Percentiles rank a stretch among this genome's conserved stretches.
Evolutionary conservation across 306 rosid species (phyloP).

Genomic region (Acacia acuminata): DNA sequence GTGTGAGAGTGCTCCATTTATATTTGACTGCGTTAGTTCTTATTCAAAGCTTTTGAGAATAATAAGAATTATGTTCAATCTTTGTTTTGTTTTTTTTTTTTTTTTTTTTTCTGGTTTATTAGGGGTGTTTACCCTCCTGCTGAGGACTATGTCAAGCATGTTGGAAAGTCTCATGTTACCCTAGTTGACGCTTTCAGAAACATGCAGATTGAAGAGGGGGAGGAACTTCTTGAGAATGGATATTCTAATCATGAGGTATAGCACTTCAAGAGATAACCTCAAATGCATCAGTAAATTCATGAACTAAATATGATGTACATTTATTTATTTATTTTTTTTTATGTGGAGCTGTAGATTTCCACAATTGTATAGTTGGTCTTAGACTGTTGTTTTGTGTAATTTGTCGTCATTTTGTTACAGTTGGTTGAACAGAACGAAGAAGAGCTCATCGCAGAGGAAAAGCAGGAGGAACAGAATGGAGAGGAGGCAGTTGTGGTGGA

Average conservation of each 20-base stretch:
- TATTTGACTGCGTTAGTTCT: constrained; percentile 4
- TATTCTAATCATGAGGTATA: constrained; percentile 73
- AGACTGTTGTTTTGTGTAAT: constrained; percentile 19
- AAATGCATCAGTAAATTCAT: constrained; percentile 18
- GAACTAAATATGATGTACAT: background rate
- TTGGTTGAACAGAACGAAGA: constrained; percentile 44
- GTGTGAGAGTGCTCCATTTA: constrained; percentile 16
- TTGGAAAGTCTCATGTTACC: constrained; percentile 62
- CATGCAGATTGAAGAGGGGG: constrained; percentile 69
- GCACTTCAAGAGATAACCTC: constrained; percentile 14
- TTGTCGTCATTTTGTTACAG: constrained; percentile 32
- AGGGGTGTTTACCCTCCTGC: constrained; percentile 83
- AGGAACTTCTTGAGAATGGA: constrained; percentile 84
- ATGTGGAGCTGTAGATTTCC: background rate
- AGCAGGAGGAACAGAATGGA: constrained; percentile 54
- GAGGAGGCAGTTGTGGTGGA: constrained; percentile 96
- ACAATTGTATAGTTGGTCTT: constrained; percentile 15
- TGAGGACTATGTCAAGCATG: constrained; percentile 65
- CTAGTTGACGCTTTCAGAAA: constrained; percentile 87
- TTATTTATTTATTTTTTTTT: background rate
- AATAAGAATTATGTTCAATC: constrained; percentile 14
- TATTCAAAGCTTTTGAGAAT: constrained; percentile 16
- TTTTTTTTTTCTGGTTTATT: background rate
- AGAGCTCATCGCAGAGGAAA: constrained; percentile 66
- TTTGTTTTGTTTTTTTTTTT: constrained; percentile 26